Evolutionary conservation across 148 eudicot genomes (phyloP).

Genomic region (Tetragonia tetragonoides): DNA sequence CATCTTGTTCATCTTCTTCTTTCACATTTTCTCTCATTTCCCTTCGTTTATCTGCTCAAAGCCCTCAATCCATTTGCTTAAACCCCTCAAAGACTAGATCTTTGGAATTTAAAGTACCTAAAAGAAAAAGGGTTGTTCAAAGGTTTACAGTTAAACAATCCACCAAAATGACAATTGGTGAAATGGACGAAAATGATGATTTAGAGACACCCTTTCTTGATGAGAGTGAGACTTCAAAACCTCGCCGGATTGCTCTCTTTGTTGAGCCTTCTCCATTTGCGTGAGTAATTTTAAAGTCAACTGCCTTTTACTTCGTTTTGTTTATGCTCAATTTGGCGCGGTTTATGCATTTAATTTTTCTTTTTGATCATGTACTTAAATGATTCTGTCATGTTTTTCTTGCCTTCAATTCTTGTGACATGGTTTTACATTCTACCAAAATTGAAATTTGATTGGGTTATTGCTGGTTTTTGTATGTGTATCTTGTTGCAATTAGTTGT

Average conservation of each 20-base stretch:
- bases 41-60: constrained; percentile 2
- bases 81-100: constrained; percentile 24
- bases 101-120: constrained; percentile 22
- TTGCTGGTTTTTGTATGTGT: not conserved
- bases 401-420: not conserved
- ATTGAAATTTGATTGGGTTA: too few relatives aligned
- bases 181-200: constrained; percentile 39
- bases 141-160: constrained; percentile 23
- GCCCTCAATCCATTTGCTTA: constrained; percentile 17
- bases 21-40: constrained; percentile 12
- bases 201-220: constrained; percentile 51
- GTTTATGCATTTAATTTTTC: not conserved
- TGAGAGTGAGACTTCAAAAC: constrained; percentile 59
- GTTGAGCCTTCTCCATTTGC: constrained; percentile 99
- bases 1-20: constrained; percentile 16
- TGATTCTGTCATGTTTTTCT: not conserved
- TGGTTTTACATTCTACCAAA: too few relatives aligned
- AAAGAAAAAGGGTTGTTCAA: constrained; percentile 23
- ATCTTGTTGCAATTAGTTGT: constrained; percentile 17
- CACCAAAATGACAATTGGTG: constrained; percentile 41
- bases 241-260: constrained; percentile 92
- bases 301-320: not conserved
- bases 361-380: not conserved
- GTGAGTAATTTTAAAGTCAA: constrained; percentile 45
- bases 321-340: not conserved